Evolutionary conservation across 768 basidiomycete genomes (phyloP), one percentile per base, ranked within the genome.

Genomic region (Mycena belliarum): DNA sequence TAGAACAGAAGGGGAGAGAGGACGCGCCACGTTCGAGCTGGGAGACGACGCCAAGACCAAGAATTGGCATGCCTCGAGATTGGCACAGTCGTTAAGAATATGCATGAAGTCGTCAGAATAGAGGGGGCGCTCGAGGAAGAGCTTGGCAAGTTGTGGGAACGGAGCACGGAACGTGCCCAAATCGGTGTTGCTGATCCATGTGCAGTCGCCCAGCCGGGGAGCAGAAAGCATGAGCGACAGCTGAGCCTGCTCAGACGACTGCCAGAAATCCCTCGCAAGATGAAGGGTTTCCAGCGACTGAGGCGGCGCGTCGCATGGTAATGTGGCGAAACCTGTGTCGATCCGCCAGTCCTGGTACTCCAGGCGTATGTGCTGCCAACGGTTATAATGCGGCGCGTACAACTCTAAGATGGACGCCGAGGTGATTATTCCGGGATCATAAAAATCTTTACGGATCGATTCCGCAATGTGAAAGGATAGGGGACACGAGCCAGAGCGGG

Each of bases 261-360:
- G 51, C 64, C 65, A 66, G 37, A 66, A 65, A 18, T 64, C 61
- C 46, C 64, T 25, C 24, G 66, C 63, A 23, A 72, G 61, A 28
- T 65, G 61, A 20, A 73, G 42, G n/a, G 64, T 66, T 44, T 72
- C 69, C 24, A 73, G 62, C 29, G 63, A 29, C 20, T 60, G 63
- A 20, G 70, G 70, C 4, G 60, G 49, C 14, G 29, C 21, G 28
- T 59, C 52, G 37, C 58, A 25, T 15, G 65, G 64, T n/a, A 68
- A 26, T 24, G 42, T 49, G 8, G 37, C n/a, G 29, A 68, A 55
- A 14, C 62, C 65, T 42, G 64, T 65, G 29, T 63, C 55, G 24
- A 60, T 62, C 7, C 66, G 48, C 57, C 63, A 66, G 37, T 63
- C 68, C 20, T 56, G 57, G 58, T 67, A 69, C 38, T 64, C 56